Conservation (phyloP, 768 basidiomycete species). For the Leccinum longicurvipes region DNA sequence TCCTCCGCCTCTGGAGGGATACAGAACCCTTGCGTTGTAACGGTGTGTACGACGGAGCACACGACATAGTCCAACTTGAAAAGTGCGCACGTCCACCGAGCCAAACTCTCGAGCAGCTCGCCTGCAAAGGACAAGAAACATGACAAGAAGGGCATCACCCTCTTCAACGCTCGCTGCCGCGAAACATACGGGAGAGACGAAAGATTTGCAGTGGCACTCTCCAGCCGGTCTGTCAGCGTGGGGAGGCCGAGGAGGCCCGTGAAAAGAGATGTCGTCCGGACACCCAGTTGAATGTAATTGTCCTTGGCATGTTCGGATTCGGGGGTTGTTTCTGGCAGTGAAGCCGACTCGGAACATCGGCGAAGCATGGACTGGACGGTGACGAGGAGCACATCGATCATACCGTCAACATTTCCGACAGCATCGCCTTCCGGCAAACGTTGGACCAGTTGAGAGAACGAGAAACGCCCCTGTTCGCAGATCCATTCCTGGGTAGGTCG, state of each 20-base stretch:
- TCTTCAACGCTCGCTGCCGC: conserved; percentile 36
- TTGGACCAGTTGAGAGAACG: conserved; percentile 9
- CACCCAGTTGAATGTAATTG: conserved; percentile 51
- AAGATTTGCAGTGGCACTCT: conserved; percentile 39
- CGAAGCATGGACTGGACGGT: conserved; percentile 59
- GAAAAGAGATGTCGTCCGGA: conserved; percentile 41
- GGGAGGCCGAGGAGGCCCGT: conserved; percentile 49
- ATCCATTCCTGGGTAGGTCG: conserved; percentile 30
- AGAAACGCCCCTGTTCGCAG: conserved; percentile 24
- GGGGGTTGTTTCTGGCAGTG: conserved; percentile 1
- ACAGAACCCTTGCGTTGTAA: conserved; percentile 90
- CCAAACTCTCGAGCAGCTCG: conserved; percentile 53
- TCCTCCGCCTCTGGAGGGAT: conserved; percentile 76
- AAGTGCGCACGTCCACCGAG: conserved; percentile 67
- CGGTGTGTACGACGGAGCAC: conserved; percentile 64
- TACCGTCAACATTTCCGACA: conserved; percentile 29
- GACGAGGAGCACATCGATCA: conserved; percentile 65
- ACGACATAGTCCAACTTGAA: conserved; percentile 85
- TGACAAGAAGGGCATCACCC: conserved; percentile 73
- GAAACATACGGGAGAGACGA: conserved; percentile 31
- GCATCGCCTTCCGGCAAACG: neutral
- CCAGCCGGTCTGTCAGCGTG: conserved; percentile 40
- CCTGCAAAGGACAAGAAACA: conserved; percentile 56
- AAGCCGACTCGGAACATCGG: conserved; percentile 31
- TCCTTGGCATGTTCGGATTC: conserved; percentile 36